These are phyloP conservation scores for Globisporangium cederbergense DNA, from an alignment of 352 stramenopile genomes.

Conservation along the genomic window DNA sequence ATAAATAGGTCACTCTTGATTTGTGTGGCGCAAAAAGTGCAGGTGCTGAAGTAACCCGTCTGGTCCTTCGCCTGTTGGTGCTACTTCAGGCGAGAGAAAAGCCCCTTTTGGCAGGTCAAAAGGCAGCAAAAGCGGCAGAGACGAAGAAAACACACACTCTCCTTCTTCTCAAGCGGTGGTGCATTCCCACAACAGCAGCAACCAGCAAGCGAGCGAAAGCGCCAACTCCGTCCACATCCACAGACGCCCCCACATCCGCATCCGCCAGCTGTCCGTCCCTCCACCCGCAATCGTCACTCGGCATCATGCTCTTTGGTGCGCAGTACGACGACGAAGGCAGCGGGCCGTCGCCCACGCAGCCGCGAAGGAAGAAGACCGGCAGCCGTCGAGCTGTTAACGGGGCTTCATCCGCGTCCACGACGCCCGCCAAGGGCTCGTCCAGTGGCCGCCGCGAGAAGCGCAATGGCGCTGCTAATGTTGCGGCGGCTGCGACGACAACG, in stretches of 20 bases:
- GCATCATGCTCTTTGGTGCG: conserved; percentile 42
- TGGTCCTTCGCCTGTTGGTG: not conserved
- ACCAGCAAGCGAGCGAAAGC: not conserved
- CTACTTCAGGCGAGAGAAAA: not conserved
- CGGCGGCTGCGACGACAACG: not conserved
- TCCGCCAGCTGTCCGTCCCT: conserved; percentile 1
- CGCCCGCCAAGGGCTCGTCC: conserved; percentile 5
- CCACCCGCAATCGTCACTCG: not conserved
- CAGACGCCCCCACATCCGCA: not conserved
- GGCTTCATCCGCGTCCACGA: not conserved
- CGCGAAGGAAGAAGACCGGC: conserved; percentile 34
- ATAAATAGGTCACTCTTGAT: not conserved
- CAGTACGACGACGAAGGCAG: conserved; percentile 48
- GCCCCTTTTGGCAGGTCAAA: not conserved
- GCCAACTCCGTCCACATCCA: not conserved
- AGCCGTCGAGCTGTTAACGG: not conserved
- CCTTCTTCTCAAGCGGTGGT: not conserved
- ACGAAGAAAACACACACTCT: conserved; percentile 6
- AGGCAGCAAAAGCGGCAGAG: not conserved
- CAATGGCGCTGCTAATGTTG: not conserved
- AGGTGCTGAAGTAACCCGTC: not conserved
- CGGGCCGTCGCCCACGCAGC: conserved; percentile 26
- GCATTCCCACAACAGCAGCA: not conserved
- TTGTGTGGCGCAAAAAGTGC: not conserved
- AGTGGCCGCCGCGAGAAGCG: conserved; percentile 6